Conservation (phyloP, 805 yeast genomes). For the Candida takata region DNA sequence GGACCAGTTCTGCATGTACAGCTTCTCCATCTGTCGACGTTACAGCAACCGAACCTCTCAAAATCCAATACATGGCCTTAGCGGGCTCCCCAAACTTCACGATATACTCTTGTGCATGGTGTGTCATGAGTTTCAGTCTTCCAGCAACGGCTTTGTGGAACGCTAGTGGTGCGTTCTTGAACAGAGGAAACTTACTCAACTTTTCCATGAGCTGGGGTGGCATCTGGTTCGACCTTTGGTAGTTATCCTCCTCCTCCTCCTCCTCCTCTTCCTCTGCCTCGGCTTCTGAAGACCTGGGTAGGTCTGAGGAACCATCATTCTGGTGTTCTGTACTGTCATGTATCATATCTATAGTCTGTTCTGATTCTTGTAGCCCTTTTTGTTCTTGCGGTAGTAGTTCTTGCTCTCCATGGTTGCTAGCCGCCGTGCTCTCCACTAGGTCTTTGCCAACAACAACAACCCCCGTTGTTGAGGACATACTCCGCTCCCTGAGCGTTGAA, state of each 20-base stretch:
- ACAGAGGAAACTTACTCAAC: constrained; percentile 54
- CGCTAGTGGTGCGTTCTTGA: constrained; percentile 58
- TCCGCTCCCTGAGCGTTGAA: too few species aligned
- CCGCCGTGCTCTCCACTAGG: too few species aligned
- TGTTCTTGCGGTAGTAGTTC: too few species aligned
- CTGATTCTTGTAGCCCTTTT: too few species aligned
- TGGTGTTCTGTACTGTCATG: neutral
- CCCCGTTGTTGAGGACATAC: too few species aligned
- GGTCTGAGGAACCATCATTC: too few species aligned
- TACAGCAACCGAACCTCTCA: constrained; percentile 70
- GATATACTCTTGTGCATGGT: constrained; percentile 62
- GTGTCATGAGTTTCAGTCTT: constrained; percentile 50
- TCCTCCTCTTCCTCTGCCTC: too few species aligned
- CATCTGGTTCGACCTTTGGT: constrained; percentile 15
- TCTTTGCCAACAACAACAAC: too few species aligned
- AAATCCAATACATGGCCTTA: constrained; percentile 72
- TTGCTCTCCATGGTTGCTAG: too few species aligned
- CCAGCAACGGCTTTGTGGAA: constrained; percentile 56
- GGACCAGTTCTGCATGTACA: constrained; percentile 58
- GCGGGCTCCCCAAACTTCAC: constrained; percentile 69
- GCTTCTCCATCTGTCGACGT: constrained; percentile 75
- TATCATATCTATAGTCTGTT: too few species aligned
- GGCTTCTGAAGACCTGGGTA: neutral
- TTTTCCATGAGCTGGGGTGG: constrained; percentile 52
- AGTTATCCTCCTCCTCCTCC: constrained; percentile 11